Evolutionary conservation across 352 stramenopile genomes (phyloP).

Genomic region (Phytophthora ramorum): DNA sequence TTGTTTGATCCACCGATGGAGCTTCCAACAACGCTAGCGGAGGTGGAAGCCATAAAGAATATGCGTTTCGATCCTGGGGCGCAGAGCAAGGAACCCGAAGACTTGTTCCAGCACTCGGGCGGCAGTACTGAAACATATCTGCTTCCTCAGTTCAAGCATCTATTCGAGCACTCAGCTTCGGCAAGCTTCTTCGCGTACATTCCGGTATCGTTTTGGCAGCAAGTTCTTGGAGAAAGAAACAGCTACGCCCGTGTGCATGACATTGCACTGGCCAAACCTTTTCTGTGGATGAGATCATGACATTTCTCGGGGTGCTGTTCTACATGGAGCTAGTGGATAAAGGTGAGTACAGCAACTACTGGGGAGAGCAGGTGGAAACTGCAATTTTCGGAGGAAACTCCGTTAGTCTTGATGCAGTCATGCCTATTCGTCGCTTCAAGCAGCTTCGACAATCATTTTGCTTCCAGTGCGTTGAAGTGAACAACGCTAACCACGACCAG

Average conservation of each 20-base stretch:
- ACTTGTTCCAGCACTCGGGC: not conserved
- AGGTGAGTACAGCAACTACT: slow-evolving; percentile 41
- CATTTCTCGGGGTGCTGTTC: slow-evolving; percentile 12
- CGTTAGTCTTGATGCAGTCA: slow-evolving; percentile 20
- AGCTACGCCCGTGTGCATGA: slow-evolving; percentile 16
- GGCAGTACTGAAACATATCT: slow-evolving; percentile 7
- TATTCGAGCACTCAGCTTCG: slow-evolving; percentile 33
- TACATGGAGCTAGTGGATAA: slow-evolving; percentile 33
- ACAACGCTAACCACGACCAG: not conserved
- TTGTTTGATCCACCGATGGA: not conserved
- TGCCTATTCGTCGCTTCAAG: slow-evolving; percentile 38
- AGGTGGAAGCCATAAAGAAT: slow-evolving; percentile 9
- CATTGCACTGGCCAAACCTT: slow-evolving; percentile 4
- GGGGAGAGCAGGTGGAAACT: slow-evolving; percentile 28
- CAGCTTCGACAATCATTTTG: slow-evolving; percentile 34
- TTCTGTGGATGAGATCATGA: slow-evolving; percentile 15
- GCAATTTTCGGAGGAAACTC: slow-evolving; percentile 11
- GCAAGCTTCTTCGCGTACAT: slow-evolving; percentile 38
- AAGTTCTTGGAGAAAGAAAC: slow-evolving; percentile 31
- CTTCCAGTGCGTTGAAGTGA: slow-evolving; percentile 24
- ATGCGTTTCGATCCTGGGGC: slow-evolving; percentile 6
- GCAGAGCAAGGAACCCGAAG: not conserved
- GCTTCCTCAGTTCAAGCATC: too few species aligned
- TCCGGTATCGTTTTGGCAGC: slow-evolving; percentile 35
- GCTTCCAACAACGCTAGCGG: slow-evolving; percentile 7